Evolutionary conservation across 345 rosid genomes (phyloP).

Genomic region (Lenwebbia sp.): DNA sequence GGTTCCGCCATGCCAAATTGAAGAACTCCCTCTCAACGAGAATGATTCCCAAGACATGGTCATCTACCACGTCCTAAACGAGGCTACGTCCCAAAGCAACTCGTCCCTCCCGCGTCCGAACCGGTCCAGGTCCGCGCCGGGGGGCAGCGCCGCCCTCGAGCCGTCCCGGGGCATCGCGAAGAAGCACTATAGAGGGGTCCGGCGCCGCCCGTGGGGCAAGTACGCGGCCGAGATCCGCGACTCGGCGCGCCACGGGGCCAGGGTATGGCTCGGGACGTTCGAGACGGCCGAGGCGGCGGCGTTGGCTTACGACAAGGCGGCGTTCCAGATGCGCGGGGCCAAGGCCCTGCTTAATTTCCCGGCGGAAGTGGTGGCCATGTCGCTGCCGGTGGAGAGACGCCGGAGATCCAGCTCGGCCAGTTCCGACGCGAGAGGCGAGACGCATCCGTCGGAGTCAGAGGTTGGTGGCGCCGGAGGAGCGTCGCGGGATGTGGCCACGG

Average conservation of each 20-base stretch:
- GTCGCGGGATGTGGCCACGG: background rate
- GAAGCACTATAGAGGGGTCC: conserved; percentile 50
- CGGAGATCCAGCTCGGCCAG: background rate
- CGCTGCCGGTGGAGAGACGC: background rate
- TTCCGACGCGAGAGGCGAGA: background rate
- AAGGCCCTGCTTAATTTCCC: conserved; percentile 68
- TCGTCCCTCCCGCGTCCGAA: background rate
- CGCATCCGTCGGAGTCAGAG: background rate
- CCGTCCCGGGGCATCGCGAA: conserved; percentile 22
- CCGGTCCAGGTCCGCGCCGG: background rate
- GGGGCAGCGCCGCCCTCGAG: background rate
- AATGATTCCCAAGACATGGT: conserved; percentile 66
- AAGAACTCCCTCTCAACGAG: conserved; percentile 55
- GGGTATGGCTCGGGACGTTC: conserved; percentile 57
- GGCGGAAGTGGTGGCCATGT: conserved; percentile 11
- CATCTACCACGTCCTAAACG: conserved; percentile 43
- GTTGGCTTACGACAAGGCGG: conserved; percentile 53
- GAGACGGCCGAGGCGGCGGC: conserved; percentile 57
- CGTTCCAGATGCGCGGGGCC: conserved; percentile 50
- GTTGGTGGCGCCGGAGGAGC: background rate
- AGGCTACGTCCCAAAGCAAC: conserved; percentile 4
- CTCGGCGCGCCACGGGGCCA: conserved; percentile 28
- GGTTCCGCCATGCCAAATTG: conserved; percentile 18
- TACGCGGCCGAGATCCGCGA: conserved; percentile 61
- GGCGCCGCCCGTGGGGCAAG: conserved; percentile 71